Evolutionary conservation across 1,139 yeast genomes (phyloP).

Genomic region (Debaryomyces fabryi): DNA sequence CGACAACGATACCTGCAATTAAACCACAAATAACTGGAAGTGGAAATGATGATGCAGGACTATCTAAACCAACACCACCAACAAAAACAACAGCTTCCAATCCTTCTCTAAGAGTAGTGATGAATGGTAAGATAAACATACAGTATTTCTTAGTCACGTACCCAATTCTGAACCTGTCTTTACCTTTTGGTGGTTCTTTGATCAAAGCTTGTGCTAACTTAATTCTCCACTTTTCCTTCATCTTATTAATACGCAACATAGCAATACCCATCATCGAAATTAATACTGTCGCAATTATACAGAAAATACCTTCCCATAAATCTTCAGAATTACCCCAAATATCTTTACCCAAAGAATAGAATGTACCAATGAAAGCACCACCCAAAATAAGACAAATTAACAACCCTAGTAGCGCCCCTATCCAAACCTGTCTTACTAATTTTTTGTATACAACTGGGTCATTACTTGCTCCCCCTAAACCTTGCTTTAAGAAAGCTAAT

Average conservation of each 20-base stretch:
- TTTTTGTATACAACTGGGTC: slow-evolving; percentile 60
- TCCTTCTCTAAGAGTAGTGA: slow-evolving; percentile 88
- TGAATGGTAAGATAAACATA: slow-evolving; percentile 75
- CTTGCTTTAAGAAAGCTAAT: slow-evolving; percentile 86
- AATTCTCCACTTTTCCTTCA: slow-evolving; percentile 90
- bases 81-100: slow-evolving; percentile 89
- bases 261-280: slow-evolving; percentile 92
- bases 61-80: slow-evolving; percentile 84
- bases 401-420: slow-evolving; percentile 74
- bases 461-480: slow-evolving; percentile 57
- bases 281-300: slow-evolving; percentile 78
- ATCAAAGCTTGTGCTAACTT: slow-evolving; percentile 79
- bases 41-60: slow-evolving; percentile 81
- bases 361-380: slow-evolving; percentile 81
- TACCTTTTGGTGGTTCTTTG: slow-evolving; percentile 37
- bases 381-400: slow-evolving; percentile 77
- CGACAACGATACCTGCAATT: slow-evolving; percentile 70
- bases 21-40: slow-evolving; percentile 80
- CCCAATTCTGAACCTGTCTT: slow-evolving; percentile 37
- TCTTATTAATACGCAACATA: slow-evolving; percentile 85
- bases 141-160: slow-evolving; percentile 63
- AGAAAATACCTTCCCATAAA: slow-evolving; percentile 89
- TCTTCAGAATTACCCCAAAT: slow-evolving; percentile 88
- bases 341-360: slow-evolving; percentile 77
- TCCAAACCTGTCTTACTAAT: slow-evolving; percentile 74